Base-by-base conservation (phyloP, 139 green algal species). In the Chlamydomonas incerta region DNA sequence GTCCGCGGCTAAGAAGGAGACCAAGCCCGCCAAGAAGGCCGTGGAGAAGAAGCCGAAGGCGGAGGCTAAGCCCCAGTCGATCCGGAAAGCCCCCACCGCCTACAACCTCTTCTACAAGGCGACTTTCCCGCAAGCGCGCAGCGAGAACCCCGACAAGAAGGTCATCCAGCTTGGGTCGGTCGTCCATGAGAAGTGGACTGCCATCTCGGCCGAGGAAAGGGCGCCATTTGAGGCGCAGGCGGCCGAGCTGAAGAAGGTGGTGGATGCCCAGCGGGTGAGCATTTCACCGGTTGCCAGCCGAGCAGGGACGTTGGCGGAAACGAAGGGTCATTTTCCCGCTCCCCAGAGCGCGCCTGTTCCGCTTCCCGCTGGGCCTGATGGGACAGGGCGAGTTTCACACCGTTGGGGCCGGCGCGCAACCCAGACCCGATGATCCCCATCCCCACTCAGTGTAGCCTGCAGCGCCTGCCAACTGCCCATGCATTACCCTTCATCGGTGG, bases 71-170 rank as follows among this genome's bases (percentile, higher is more conserved):
- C n/a, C n/a, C n/a, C n/a, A n/a, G n/a, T n/a, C n/a, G n/a, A n/a
- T n/a, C n/a, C 46, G 37, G n/a, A 46, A 47, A 3, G 72, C 82
- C 0, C 82, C 72, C 1, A 60, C 31, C 1, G 82, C 82, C 13
- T 87, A 63, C 47, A 82, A 87, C 62, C 63, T 87, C 2, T 87
- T 68, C 41, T 20, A 71, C 14, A 82, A 82, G 50, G 18, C 26
- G 55, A 58, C 14, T 82, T 76, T 34, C 28, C 79, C 4, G 18
- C 58, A 18, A 4, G 33, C 62, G 70, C 18, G 13, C 11, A 28
- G 24, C 18, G 23, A 75, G 47, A 37, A 55, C 21, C 41, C 60
- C 0, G 47, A 15, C 0, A 2, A 47, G 11, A 50, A 65, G 8
- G 35, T 87, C 5, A 15, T 33, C 0, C 72, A 69, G 20, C 34